Evolutionary conservation across 2,329 filamentous ascomycete genomes (phyloP), one percentile per base, ranked within the genome.

Genomic region (Fusarium euwallaceae): DNA sequence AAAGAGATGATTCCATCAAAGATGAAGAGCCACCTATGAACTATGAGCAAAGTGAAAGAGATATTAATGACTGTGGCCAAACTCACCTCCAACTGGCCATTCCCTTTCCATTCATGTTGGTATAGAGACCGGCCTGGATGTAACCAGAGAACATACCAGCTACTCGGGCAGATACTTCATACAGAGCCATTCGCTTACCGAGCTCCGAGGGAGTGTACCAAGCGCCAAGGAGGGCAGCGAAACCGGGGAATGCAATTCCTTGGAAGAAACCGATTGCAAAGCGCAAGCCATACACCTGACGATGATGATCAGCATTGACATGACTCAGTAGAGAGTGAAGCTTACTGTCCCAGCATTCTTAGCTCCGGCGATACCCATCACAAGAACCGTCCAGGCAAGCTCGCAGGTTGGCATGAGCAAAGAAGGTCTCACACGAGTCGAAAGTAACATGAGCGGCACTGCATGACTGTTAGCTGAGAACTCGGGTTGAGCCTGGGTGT

Each of bases 11-110:
- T 64, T 10, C 72, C 72, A 16, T 84, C 83, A 71, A 85, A 82
- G 34, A 85, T 78, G 66, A 85, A 85, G 1, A 85, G 77, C 83
- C 83, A 86, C 24, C 82, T 80, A 79, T 79, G 4, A 7, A 24
- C 10, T 17, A 34, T 36, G 5, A 64, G 66, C 27, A 68, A 17
- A 16, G 17, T 10, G 5, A 4, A 34, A 2, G 2, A 2, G 1
- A 37, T 10, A 2, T 53, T 34, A 3, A 7, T 8, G 32, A 1
- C 0, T 14, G 20, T 6, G 4, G 77, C 83, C 83, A 86, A 24
- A 36, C 59, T 64, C 4, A 67, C 67, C 70, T 70, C 70, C 70
- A 72, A 20, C 68, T 66, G 0, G 71, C 68, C 43, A 73, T 66
- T 0, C 68, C 71, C 5, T 65, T 61, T 3, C 82, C 82, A 22